Percentiles rank a stretch among this genome's conserved stretches.
Conservation (phyloP, 495 filamentous ascomycete genomes). For the Evernia prunastri region DNA sequence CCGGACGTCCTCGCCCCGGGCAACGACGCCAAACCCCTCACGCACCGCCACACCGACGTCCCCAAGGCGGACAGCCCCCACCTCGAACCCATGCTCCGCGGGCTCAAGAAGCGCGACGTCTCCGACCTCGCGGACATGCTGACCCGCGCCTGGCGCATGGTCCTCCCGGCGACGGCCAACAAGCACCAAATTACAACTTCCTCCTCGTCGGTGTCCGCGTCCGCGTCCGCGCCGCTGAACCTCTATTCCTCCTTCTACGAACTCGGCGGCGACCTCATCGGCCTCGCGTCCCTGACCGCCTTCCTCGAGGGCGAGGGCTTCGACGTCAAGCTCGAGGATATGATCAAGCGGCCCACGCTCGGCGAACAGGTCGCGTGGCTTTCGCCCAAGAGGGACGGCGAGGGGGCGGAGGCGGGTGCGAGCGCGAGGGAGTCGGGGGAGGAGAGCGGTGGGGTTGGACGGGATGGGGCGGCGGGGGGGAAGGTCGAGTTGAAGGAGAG, state of each 20-base stretch:
- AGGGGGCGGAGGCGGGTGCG: neutral
- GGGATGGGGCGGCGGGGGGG: neutral
- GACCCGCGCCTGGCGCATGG: constrained; percentile 45
- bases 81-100: constrained; percentile 37
- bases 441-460: neutral
- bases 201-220: no score
- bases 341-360: constrained; percentile 45
- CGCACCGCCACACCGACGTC: constrained; percentile 32
- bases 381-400: neutral
- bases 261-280: constrained; percentile 48
- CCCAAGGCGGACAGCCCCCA: constrained; percentile 26
- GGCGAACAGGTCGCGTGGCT: constrained; percentile 45
- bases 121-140: constrained; percentile 43
- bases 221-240: constrained; percentile 28
- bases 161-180: constrained; percentile 34
- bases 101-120: constrained; percentile 42
- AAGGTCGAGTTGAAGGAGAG: neutral
- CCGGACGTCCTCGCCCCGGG: constrained; percentile 32
- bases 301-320: constrained; percentile 45
- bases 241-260: constrained; percentile 48
- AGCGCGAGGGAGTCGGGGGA: neutral
- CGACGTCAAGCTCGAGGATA: constrained; percentile 44
- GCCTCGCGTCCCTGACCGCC: constrained; percentile 43
- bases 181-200: neutral
- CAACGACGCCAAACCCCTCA: constrained; percentile 30